Percentiles rank a stretch among this genome's conserved stretches.
Evolutionary conservation across 352 stramenopile genomes (phyloP).

Genomic region (Phytophthora capsici): DNA sequence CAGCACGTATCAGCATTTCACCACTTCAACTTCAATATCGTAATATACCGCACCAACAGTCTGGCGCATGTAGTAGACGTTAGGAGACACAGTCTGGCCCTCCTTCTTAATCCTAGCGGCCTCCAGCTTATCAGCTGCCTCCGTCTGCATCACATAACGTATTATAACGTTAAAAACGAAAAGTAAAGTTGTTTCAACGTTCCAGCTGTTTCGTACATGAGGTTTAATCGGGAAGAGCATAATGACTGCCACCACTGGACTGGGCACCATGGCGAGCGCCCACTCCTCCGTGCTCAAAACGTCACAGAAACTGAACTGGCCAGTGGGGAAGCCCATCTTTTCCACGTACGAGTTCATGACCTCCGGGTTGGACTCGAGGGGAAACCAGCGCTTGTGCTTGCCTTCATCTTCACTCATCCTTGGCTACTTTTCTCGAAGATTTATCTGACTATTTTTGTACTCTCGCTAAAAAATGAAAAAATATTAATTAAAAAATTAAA

Average conservation of each 20-base stretch:
- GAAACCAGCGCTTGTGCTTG: constrained; percentile 85
- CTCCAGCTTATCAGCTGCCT: constrained; percentile 83
- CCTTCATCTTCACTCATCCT: constrained; percentile 51
- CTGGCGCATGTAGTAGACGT: constrained; percentile 94
- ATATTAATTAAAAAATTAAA: too few relatives aligned
- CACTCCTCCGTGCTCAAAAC: constrained; percentile 97
- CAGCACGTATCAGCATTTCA: constrained; percentile 4
- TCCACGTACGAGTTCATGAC: constrained; percentile 96
- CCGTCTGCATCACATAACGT: constrained; percentile 47
- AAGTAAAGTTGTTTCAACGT: constrained; percentile 15
- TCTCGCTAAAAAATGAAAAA: too few relatives aligned
- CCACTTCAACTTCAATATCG: constrained; percentile 1
- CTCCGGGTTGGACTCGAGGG: constrained; percentile 95
- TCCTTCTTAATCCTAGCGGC: constrained; percentile 65
- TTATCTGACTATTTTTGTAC: too few relatives aligned
- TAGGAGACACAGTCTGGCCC: constrained; percentile 76
- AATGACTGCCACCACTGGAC: constrained; percentile 92
- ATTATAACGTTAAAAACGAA: constrained; percentile 2
- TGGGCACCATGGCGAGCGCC: constrained; percentile 96
- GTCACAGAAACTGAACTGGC: constrained; percentile 91
- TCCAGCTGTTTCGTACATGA: constrained; percentile 44
- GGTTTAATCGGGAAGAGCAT: constrained; percentile 97
- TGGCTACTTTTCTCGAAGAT: constrained; percentile 11
- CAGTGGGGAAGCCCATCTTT: constrained; percentile 93
- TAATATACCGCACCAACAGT: constrained; percentile 78